Percentiles rank a stretch among this genome's conserved stretches.
These are phyloP conservation scores for Globisporangium cederbergense DNA, from an alignment of 352 stramenopile species.

Conservation along the genomic window DNA sequence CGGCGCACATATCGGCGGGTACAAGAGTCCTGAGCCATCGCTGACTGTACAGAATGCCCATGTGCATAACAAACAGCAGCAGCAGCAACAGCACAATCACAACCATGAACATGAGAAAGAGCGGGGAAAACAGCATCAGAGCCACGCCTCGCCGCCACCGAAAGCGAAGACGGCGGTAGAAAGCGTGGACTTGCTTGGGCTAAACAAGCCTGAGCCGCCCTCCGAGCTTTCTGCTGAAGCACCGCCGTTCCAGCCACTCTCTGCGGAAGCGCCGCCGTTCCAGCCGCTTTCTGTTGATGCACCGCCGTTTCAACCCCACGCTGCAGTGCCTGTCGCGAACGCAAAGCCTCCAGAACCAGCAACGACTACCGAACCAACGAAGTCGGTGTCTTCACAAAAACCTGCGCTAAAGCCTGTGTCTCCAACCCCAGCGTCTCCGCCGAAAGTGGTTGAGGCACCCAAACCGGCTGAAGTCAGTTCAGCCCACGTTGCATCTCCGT, in stretches of 20 bases:
- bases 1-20: constrained; percentile 19
- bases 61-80: not conserved
- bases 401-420: not conserved
- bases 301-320: not conserved
- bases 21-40: constrained; percentile 23
- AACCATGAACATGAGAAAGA: not conserved
- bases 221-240: not conserved
- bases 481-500: constrained; percentile 10
- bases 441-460: not conserved
- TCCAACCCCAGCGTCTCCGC: not conserved
- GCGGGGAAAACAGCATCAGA: not conserved
- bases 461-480: constrained; percentile 8
- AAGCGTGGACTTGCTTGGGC: constrained; percentile 44
- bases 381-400: constrained; percentile 1
- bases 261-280: not conserved
- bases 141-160: constrained; percentile 7
- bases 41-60: not conserved
- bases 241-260: not conserved
- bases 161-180: constrained; percentile 16
- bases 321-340: not conserved
- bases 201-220: constrained; percentile 24
- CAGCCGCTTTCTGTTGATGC: not conserved
- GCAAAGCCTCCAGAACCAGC: constrained; percentile 12
- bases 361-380: not conserved
- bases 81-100: not conserved